phyloP scores from a whole-genome alignment of 2,329 filamentous ascomycete species.

The Acephala macrosclerotiorum region DNA sequence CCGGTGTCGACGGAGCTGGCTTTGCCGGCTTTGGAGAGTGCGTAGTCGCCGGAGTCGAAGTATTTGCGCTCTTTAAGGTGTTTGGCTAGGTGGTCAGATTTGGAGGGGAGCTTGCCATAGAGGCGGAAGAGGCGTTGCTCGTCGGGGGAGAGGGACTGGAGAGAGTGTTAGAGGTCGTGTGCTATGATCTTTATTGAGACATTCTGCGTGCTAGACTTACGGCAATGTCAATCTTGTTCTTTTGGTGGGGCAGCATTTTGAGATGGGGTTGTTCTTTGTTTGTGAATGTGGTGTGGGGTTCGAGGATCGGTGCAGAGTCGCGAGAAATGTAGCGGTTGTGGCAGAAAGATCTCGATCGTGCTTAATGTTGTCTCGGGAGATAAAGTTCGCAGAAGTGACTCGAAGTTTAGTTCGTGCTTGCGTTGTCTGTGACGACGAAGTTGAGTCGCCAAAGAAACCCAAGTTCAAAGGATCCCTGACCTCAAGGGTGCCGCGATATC shows the following conservation, averaged over 20 bases:
- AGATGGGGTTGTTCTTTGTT: neutral
- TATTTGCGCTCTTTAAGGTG: slow-evolving; percentile 99
- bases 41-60: slow-evolving; percentile 96
- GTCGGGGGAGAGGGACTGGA: slow-evolving; percentile 86
- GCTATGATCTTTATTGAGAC: slow-evolving; percentile 23
- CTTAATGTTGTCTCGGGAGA: neutral
- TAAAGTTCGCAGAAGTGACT: neutral
- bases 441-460: neutral
- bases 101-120: slow-evolving; percentile 97
- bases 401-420: neutral
- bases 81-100: slow-evolving; percentile 96
- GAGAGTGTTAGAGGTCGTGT: slow-evolving; percentile 13
- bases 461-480: neutral
- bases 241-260: slow-evolving; percentile 72
- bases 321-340: no score
- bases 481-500: neutral
- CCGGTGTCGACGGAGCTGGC: slow-evolving; percentile 93
- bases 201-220: slow-evolving; percentile 63
- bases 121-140: slow-evolving; percentile 97
- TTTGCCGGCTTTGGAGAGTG: slow-evolving; percentile 96
- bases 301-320: neutral
- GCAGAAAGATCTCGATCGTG: neutral
- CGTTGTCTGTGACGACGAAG: slow-evolving; percentile 11
- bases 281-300: neutral
- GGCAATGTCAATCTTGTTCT: slow-evolving; percentile 97